Percentiles rank a stretch among this genome's conserved stretches.
Evolutionary conservation across 164 flowering plant species (phyloP).

Genomic region (Aristolochia californica): DNA sequence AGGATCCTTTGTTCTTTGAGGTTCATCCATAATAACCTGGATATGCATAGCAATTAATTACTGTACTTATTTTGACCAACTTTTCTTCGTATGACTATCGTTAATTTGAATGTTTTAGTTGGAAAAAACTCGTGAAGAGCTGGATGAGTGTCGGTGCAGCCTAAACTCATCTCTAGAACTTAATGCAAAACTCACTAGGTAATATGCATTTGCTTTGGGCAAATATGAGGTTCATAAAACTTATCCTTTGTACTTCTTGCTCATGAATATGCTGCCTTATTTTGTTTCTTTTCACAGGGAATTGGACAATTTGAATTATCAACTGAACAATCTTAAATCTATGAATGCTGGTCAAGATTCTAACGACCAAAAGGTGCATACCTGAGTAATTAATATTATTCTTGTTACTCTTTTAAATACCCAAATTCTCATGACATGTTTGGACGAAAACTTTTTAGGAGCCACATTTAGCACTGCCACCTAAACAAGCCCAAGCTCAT

Average conservation of each 20-base stretch:
- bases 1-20: slow-evolving; percentile 38
- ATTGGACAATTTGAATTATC: slow-evolving; percentile 35
- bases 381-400: not conserved
- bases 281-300: slow-evolving; percentile 42
- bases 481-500: slow-evolving; percentile 6
- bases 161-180: slow-evolving; percentile 55
- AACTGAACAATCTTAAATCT: slow-evolving; percentile 25
- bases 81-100: not conserved
- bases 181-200: slow-evolving; percentile 72
- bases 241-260: not conserved
- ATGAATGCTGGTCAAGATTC: slow-evolving; percentile 12
- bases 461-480: not conserved
- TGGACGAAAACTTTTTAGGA: slow-evolving; percentile 20
- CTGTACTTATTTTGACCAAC: too few relatives aligned
- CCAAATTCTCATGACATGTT: too few relatives aligned
- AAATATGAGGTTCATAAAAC: not conserved
- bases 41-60: not conserved
- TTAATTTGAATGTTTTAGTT: slow-evolving; percentile 33
- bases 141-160: slow-evolving; percentile 51
- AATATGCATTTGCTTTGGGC: slow-evolving; percentile 2
- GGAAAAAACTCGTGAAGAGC: slow-evolving; percentile 36
- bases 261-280: slow-evolving; percentile 1
- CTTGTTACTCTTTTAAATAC: too few relatives aligned
- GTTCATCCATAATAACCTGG: slow-evolving; percentile 17
- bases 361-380: slow-evolving; percentile 21